Evolutionary conservation across 148 eudicot species (phyloP).

Genomic region (Vaccinium corymbosum): DNA sequence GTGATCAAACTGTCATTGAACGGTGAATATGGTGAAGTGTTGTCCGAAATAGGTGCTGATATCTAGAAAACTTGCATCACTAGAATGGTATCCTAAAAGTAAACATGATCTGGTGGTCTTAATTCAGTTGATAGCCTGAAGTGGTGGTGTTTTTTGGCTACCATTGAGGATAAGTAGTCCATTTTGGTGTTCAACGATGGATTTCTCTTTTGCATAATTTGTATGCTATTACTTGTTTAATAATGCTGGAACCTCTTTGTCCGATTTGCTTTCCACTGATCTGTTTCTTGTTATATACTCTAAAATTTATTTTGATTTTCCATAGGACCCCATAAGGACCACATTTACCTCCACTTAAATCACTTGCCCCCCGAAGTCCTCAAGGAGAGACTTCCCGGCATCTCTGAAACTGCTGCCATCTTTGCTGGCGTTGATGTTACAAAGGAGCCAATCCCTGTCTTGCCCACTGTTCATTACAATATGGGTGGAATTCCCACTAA

Average conservation of each 20-base stretch:
- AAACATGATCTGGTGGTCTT: background rate
- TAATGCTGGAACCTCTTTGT: constrained; percentile 4
- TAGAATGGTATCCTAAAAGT: background rate
- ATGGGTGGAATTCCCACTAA: constrained; percentile 99
- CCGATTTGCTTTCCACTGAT: constrained; percentile 1
- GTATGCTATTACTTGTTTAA: background rate
- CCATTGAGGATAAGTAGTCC: background rate
- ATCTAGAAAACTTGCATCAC: background rate
- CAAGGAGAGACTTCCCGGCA: constrained; percentile 99
- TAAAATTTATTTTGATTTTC: constrained; percentile 14
- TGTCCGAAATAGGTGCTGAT: background rate
- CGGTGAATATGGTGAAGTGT: background rate
- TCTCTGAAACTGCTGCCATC: constrained; percentile 98
- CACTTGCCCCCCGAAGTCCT: constrained; percentile 98
- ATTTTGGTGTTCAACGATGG: background rate
- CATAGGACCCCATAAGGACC: constrained; percentile 91
- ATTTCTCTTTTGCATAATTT: background rate
- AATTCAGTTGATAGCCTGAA: background rate
- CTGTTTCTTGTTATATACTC: constrained; percentile 4
- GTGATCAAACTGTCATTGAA: background rate
- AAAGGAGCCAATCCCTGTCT: constrained; percentile 96
- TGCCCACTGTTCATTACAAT: constrained; percentile 97
- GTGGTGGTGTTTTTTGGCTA: background rate
- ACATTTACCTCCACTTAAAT: constrained; percentile 93
- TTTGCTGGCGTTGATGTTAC: constrained; percentile 99